Evolutionary conservation across 148 eudicot species (phyloP).

Genomic region (Spergularia bocconei): DNA sequence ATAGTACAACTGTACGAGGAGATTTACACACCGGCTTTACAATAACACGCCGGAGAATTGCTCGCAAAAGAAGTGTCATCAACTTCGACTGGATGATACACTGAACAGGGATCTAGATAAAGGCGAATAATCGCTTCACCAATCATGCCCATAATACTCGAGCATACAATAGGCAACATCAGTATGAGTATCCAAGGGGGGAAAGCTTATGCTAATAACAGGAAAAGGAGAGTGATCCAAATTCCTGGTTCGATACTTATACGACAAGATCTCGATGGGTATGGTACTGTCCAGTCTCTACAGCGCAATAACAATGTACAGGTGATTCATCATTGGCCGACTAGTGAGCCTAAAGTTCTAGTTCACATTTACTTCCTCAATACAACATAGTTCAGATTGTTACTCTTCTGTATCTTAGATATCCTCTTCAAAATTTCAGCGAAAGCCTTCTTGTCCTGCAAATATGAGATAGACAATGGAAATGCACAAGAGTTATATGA

Average conservation of each 20-base stretch:
- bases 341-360: neutral
- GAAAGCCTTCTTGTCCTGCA: constrained; percentile 92
- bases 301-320: neutral
- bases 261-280: neutral
- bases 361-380: constrained; percentile 34
- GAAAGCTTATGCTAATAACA: no score
- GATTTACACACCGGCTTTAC: no score
- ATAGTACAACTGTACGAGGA: no score
- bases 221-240: neutral
- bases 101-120: no score
- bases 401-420: constrained; percentile 77
- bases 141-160: no score
- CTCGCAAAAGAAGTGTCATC: no score
- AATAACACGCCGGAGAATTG: no score
- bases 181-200: no score
- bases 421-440: constrained; percentile 79
- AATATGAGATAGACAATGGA: neutral
- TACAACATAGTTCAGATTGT: constrained; percentile 62
- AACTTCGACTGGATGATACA: no score
- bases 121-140: neutral
- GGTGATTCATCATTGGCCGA: neutral
- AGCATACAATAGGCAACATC: no score
- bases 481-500: neutral
- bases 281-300: neutral
- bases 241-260: neutral